Evolutionary conservation across 2,329 filamentous ascomycete species (phyloP), one percentile per base, ranked within the genome.

Genomic region (Ciborinia camelliae): DNA sequence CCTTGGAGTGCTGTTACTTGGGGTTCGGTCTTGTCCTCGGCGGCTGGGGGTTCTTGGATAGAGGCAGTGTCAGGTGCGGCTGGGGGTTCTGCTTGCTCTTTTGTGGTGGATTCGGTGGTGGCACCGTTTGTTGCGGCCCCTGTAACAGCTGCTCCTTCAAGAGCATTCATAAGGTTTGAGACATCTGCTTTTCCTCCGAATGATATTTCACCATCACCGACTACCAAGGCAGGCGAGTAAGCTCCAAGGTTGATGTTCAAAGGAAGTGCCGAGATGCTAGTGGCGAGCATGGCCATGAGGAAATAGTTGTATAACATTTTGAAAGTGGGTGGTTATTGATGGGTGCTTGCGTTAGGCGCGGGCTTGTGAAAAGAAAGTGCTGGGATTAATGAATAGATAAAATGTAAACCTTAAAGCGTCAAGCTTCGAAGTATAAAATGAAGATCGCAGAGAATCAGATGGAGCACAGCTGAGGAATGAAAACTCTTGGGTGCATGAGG

Each of bases 191-290:
- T 62, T 39, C 48, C 60, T 47, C 62, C 53, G 45, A 63, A 63
- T 48, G 62, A 63, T 23, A 63, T 63, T 63, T 63, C 53, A 63
- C 62, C 53, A 63, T 63, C 53, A 63, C 62, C 53, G 62, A 63
- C 62, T 63, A 63, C 62, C 53, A 63, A 50, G 43, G 62, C 62
- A 26, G 53, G 62, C 15, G 62, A 63, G 32, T 63, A 63, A 28
- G 62, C 62, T 14, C 53, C 62, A 41, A 63, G 62, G 8, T 63
- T 63, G 41, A 63, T 63, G 52, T 63, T 63, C 41, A 63, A 50
- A 57, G 53, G 62, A 20, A 63, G 62, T 47, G 62, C 53, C 41
- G 52, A 63, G 41, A 63, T 63, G 28, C 45, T 58, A 57, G 51
- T 47, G 52, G 62, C 62, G n/a, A 63, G 43, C 15, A 63, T 32